Evolutionary conservation across 2,329 filamentous ascomycete species (phyloP).

Genomic region (Sporothrix curviconia): DNA sequence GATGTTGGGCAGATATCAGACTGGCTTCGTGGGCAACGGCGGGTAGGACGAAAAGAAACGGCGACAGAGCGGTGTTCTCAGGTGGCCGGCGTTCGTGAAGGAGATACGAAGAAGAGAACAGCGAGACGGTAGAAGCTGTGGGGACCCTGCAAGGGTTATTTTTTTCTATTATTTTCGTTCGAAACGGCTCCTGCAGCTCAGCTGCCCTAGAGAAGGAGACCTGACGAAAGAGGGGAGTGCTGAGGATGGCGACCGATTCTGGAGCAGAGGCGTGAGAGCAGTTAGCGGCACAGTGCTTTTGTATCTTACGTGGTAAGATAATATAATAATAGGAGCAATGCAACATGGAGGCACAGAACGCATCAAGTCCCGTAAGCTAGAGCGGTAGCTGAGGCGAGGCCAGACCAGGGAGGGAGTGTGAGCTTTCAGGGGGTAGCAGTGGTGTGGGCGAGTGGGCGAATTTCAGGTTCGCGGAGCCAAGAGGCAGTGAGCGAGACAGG

Average conservation of each 20-base stretch:
- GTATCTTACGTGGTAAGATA: too few species aligned
- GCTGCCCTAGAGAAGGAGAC: slow-evolving; percentile 16
- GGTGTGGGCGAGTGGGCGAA: background rate
- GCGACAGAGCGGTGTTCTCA: background rate
- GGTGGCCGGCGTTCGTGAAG: background rate
- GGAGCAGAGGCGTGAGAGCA: background rate
- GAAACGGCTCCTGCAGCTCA: slow-evolving; percentile 19
- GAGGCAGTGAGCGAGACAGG: slow-evolving; percentile 1
- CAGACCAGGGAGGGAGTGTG: background rate
- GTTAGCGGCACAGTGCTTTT: slow-evolving; percentile 9
- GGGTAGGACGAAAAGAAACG: too few species aligned
- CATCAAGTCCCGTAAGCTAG: slow-evolving; percentile 10
- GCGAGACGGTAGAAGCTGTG: background rate
- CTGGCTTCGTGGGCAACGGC: too few species aligned
- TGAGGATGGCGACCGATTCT: slow-evolving; percentile 4
- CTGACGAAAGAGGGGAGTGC: background rate
- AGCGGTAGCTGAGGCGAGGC: slow-evolving; percentile 6
- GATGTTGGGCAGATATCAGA: too few species aligned
- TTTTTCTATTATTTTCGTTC: slow-evolving; percentile 1
- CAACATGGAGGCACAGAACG: slow-evolving; percentile 1
- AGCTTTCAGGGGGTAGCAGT: background rate
- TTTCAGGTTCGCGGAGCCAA: background rate
- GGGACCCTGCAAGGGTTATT: slow-evolving; percentile 1
- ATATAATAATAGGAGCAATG: background rate
- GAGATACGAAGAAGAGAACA: slow-evolving; percentile 2